Percentiles rank a stretch among this genome's conserved stretches.
Conservation (phyloP, 106 monocot genomes). For the Apostasia shenzhenica region DNA sequence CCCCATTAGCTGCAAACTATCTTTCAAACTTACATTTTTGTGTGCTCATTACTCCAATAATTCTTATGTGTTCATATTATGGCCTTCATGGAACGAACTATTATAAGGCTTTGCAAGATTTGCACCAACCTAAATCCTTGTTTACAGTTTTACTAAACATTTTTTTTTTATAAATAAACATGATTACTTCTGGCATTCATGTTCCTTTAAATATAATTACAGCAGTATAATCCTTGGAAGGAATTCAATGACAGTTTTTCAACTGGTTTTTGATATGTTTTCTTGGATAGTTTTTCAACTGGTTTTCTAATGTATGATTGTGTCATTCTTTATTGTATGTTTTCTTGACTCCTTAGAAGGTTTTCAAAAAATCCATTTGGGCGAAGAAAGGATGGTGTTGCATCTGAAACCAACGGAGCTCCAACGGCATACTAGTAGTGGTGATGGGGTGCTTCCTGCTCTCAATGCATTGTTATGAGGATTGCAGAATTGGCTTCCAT, state of each 20-base stretch:
- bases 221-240: too few relatives aligned
- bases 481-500: conserved; percentile 19
- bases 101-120: too few relatives aligned
- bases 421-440: conserved; percentile 30
- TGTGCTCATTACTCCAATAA: too few relatives aligned
- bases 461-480: conserved; percentile 23
- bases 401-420: conserved; percentile 40
- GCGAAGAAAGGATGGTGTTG: conserved; percentile 68
- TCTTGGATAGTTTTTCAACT: background rate
- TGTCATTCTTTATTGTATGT: background rate
- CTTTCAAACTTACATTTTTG: too few relatives aligned
- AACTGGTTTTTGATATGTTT: background rate
- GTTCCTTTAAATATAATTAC: background rate
- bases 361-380: conserved; percentile 98
- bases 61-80: too few relatives aligned
- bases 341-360: conserved; percentile 48
- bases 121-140: too few relatives aligned
- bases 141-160: too few relatives aligned
- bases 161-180: background rate
- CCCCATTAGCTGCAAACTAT: too few relatives aligned
- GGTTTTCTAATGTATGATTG: background rate
- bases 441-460: conserved; percentile 33
- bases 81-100: too few relatives aligned
- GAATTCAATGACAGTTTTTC: background rate
- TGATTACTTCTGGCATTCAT: background rate